Base-by-base conservation (phyloP, 441 rosid genomes). In the Jatropha multifida region DNA sequence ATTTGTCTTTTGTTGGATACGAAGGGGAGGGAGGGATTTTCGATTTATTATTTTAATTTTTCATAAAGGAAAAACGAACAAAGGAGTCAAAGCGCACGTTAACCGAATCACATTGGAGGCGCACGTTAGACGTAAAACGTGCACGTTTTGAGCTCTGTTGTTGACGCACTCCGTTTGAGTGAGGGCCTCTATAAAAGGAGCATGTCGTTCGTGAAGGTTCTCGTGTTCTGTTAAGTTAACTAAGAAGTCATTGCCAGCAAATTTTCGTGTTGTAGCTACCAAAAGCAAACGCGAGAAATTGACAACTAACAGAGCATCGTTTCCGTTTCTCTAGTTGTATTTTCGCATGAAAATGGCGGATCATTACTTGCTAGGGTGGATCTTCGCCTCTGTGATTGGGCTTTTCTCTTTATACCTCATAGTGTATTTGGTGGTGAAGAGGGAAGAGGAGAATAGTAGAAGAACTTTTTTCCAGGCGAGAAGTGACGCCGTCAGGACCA, bases 341-440 rank as follows among this genome's bases (percentile, higher is more conserved):
- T 56, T 42, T 27, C 6, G 0, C 3, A 51, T 37, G 68, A 73
- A 73, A 77, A 87, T 82, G 91, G 80, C 81, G 87, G 88, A 86
- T 78, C 77, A 76, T 54, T 84, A 68, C 69, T 55, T 78, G 68
- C 76, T 79, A 71, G 91, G 85, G 67, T 87, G 86, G 83, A 80
- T 92, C 80, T 74, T 79, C 40, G 80, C 83, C 68, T 74, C 86
- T 11, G 78, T 82, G 64, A 56, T 86, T 64, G 82, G 81, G n/a
- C 68, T 93, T 27, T 54, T 84, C 18, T 85, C 85, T 32, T 62
- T 89, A 7, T 86, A 79, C 72, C 77, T 72, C 15, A 49, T 63
- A 15, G 38, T 73, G 18, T 73, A 73, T 71, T 60, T 87, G 7
- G 59, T 79, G 1, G 85, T 64, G 41, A 73, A 65, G 81, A 81